Evolutionary conservation across 2,329 filamentous ascomycete genomes (phyloP), one percentile per base, ranked within the genome.

Genomic region (Fusarium ramigenum): DNA sequence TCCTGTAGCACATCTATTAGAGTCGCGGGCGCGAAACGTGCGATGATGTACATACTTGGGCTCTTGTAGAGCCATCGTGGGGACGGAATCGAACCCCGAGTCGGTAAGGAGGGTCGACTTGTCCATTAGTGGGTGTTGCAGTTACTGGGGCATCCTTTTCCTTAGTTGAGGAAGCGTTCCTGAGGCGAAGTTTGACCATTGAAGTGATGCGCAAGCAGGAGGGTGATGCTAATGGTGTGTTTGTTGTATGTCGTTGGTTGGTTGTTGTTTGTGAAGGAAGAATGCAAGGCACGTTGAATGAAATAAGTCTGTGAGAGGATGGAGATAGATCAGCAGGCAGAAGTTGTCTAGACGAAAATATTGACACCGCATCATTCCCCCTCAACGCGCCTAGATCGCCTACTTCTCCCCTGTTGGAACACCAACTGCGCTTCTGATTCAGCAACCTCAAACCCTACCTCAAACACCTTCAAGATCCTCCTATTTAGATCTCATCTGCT

Each of bases 371-470:
- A 18, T 50, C 47, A 19, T 50, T 30, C 21, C 16, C 16, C 4
- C 2, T 6, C 2, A 8, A 0, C 11, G 15, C 30, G 0, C 16
- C n/a, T n/a, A n/a, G n/a, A 0, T 9, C 11, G n/a, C 30, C 1
- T 4, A 0, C 10, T 19, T 34, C 30, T 50, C 28, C 2, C 8
- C 5, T 23, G 0, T 9, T 16, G 1, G 0, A 50, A 34, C 2
- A 0, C 11, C 6, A 39, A 7, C 19, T 2, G 16, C 8, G 12
- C 30, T 15, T 19, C n/a, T 14, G 47, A 23, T 52, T 52, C 30
- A 52, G n/a, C n/a, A 5, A 23, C 16, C 34, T 1, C 4, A 34
- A 18, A 1, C 1, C 4, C 14, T 4, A 18, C n/a, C n/a, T n/a
- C n/a, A n/a, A n/a, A n/a, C n/a, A 15, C 6, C 4, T 15, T 16